Conservation (phyloP, 1,284 basidiomycete species). For the Tilletiopsis washingtonensis region DNA sequence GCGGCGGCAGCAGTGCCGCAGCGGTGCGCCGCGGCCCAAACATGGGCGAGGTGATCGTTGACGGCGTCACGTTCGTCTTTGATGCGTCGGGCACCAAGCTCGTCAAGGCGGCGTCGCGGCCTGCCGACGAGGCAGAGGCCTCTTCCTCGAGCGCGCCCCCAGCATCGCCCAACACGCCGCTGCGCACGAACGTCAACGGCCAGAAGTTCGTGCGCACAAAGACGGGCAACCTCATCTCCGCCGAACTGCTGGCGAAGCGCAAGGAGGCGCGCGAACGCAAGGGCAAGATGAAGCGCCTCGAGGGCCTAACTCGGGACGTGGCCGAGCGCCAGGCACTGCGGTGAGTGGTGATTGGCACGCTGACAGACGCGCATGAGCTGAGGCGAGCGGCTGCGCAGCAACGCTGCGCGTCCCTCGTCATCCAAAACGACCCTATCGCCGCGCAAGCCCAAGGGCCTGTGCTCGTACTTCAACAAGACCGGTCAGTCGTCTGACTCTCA, state of each 20-base stretch:
- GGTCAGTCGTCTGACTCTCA: slow-evolving; percentile 6
- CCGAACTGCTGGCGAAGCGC: slow-evolving; percentile 32
- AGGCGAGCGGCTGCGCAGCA: neutral
- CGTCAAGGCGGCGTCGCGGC: slow-evolving; percentile 41
- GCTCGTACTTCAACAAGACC: slow-evolving; percentile 34
- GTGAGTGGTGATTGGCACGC: too few species aligned
- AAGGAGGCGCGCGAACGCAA: slow-evolving; percentile 20
- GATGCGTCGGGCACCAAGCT: slow-evolving; percentile 52
- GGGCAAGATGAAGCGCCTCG: slow-evolving; percentile 26
- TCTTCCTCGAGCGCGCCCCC: neutral
- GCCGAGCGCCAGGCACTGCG: slow-evolving; percentile 3
- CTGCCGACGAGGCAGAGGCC: slow-evolving; percentile 7
- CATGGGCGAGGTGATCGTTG: slow-evolving; percentile 50
- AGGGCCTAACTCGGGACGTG: slow-evolving; percentile 24
- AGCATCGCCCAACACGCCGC: slow-evolving; percentile 9
- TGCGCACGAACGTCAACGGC: slow-evolving; percentile 45
- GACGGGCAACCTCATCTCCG: slow-evolving; percentile 49
- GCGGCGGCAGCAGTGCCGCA: slow-evolving; percentile 11
- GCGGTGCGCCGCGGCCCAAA: slow-evolving; percentile 31
- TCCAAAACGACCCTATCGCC: neutral
- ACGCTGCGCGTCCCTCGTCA: neutral
- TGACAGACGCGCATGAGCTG: neutral
- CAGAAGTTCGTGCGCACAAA: slow-evolving; percentile 49
- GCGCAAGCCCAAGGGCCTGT: slow-evolving; percentile 19
- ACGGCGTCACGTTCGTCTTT: slow-evolving; percentile 53